Evolutionary conservation across 129 eudicot species (phyloP).

Genomic region (Chrysanthemum seticuspe): DNA sequence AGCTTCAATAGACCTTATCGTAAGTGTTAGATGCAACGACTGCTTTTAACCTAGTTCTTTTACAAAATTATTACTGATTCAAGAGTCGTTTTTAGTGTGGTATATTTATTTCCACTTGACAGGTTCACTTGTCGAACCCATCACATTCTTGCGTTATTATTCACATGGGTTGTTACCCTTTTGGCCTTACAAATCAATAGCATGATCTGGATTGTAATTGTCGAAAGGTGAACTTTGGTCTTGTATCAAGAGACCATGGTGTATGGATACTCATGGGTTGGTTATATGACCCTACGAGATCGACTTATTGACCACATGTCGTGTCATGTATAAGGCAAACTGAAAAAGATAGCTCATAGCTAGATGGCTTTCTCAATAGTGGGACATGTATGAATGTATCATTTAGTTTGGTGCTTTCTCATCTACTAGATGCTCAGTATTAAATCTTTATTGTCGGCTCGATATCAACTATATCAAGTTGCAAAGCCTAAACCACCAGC

Average conservation of each 20-base stretch:
- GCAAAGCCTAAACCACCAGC: too few species aligned
- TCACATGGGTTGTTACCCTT: slow-evolving; percentile 25
- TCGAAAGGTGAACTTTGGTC: slow-evolving; percentile 15
- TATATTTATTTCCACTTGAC: background rate
- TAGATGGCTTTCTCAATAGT: slow-evolving; percentile 12
- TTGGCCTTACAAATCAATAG: slow-evolving; percentile 12
- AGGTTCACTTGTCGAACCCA: slow-evolving; percentile 2
- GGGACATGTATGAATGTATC: slow-evolving; percentile 1
- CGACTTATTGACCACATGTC: slow-evolving; percentile 13
- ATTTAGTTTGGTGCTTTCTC: background rate
- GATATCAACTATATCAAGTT: background rate
- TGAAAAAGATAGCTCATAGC: slow-evolving; percentile 1
- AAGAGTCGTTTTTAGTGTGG: background rate
- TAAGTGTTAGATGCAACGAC: too few species aligned
- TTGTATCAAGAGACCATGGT: slow-evolving; percentile 16
- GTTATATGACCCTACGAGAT: slow-evolving; percentile 5
- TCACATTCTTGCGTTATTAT: slow-evolving; percentile 15
- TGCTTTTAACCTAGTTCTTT: too few species aligned
- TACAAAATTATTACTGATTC: background rate
- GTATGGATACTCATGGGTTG: slow-evolving; percentile 16
- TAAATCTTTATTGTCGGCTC: slow-evolving; percentile 1
- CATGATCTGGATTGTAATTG: slow-evolving; percentile 4
- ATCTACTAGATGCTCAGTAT: background rate
- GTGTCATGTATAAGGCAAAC: slow-evolving; percentile 17
- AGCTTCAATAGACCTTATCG: too few species aligned